Evolutionary conservation across 805 yeast species (phyloP).

Genomic region (Saccharomycopsis sp.): DNA sequence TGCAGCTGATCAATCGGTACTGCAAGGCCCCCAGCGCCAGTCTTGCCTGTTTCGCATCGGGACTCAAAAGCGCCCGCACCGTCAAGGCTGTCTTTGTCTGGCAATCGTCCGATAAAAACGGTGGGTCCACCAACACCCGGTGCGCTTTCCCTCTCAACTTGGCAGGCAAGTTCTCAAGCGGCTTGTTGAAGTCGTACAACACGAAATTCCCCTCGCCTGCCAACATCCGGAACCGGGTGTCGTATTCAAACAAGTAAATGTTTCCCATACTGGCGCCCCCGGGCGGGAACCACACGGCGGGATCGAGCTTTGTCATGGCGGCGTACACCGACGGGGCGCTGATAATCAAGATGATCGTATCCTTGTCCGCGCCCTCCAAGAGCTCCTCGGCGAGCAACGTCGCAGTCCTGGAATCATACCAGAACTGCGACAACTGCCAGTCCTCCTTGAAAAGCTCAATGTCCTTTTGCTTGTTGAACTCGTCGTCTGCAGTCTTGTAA

Average conservation of each 20-base stretch:
- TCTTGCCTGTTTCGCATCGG: slow-evolving; percentile 27
- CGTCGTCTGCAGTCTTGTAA: slow-evolving; percentile 42
- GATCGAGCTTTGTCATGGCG: slow-evolving; percentile 44
- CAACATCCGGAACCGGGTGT: slow-evolving; percentile 62
- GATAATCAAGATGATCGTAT: slow-evolving; percentile 64
- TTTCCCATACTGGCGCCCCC: slow-evolving; percentile 35
- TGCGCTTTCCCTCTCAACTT: slow-evolving; percentile 54
- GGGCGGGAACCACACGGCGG: slow-evolving; percentile 42
- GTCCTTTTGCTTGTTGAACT: slow-evolving; percentile 31
- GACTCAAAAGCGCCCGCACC: slow-evolving; percentile 47
- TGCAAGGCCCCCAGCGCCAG: slow-evolving; percentile 32
- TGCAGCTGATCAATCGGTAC: slow-evolving; percentile 59
- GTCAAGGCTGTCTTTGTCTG: slow-evolving; percentile 60
- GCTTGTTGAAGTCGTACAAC: slow-evolving; percentile 68
- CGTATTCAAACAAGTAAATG: slow-evolving; percentile 71
- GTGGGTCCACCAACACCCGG: slow-evolving; percentile 76
- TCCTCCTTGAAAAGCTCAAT: slow-evolving; percentile 81
- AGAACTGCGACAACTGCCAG: slow-evolving; percentile 91
- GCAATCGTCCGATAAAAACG: slow-evolving; percentile 74
- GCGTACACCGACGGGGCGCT: slow-evolving; percentile 93
- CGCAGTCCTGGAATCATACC: slow-evolving; percentile 77
- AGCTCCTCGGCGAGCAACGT: slow-evolving; percentile 57
- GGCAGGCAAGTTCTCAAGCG: slow-evolving; percentile 46
- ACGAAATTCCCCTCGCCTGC: slow-evolving; percentile 65
- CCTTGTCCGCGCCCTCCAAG: slow-evolving; percentile 64